Conservation (phyloP, 2,329 filamentous ascomycete species). For the Pseudogymnoascus sp. region DNA sequence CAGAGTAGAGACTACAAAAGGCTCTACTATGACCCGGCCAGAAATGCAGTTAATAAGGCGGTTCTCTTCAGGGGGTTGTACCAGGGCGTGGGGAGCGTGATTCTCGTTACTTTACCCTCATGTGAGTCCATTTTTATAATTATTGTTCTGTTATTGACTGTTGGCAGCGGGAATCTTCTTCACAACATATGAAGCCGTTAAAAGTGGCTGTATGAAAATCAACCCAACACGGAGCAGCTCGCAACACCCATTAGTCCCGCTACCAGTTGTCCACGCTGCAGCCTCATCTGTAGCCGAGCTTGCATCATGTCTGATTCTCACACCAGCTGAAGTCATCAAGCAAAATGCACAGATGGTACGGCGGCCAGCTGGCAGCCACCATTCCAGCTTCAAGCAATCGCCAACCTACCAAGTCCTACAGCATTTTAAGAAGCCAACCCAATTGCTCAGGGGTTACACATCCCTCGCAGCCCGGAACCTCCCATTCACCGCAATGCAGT, state of each 20-base stretch:
- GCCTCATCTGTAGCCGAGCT: constrained; percentile 73
- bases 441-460: constrained; percentile 62
- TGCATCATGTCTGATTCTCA: constrained; percentile 77
- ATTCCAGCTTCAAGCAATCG: constrained; percentile 38
- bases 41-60: constrained; percentile 44
- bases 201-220: constrained; percentile 49
- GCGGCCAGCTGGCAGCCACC: constrained; percentile 26
- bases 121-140: constrained; percentile 38
- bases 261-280: constrained; percentile 60
- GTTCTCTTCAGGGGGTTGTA: constrained; percentile 66
- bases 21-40: constrained; percentile 51
- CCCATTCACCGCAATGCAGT: constrained; percentile 81
- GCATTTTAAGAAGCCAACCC: constrained; percentile 48
- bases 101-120: constrained; percentile 81
- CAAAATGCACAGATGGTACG: constrained; percentile 84
- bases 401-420: constrained; percentile 45
- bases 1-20: constrained; percentile 69
- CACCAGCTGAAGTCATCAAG: constrained; percentile 84
- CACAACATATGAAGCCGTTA: constrained; percentile 75
- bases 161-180: constrained; percentile 71
- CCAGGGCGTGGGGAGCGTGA: constrained; percentile 77
- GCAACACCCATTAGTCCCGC: constrained; percentile 58
- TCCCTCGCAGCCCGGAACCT: constrained; percentile 75
- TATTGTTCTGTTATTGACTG: constrained; percentile 15
- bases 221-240: constrained; percentile 36